A percentile compares a stretch with the other conserved stretches of the same genome.
Conservation (phyloP, 2,329 filamentous ascomycete genomes). For the Talaromyces sp. region DNA sequence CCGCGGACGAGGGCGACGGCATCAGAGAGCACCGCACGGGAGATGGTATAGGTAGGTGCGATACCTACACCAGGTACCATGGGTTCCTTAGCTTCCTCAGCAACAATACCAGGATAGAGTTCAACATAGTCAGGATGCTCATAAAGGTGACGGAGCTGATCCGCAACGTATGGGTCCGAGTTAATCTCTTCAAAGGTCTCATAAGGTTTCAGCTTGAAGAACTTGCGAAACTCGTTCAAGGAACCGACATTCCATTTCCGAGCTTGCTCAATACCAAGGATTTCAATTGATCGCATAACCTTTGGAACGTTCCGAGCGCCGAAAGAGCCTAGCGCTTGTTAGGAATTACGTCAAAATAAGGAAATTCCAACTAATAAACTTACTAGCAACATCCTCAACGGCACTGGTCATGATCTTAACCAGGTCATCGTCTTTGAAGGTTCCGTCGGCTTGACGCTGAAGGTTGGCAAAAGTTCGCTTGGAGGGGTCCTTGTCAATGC, state of each 20-base stretch:
- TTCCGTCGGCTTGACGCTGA: constrained; percentile 60
- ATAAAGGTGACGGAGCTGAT: constrained; percentile 55
- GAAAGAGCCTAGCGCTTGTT: constrained; percentile 49
- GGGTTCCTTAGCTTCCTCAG: constrained; percentile 36
- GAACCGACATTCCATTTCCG: constrained; percentile 57
- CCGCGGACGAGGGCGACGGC: constrained; percentile 48
- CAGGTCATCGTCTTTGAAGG: constrained; percentile 70
- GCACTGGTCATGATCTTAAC: constrained; percentile 62
- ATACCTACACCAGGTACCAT: constrained; percentile 35
- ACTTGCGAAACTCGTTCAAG: constrained; percentile 55
- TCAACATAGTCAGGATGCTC: constrained; percentile 62
- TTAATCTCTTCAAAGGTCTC: constrained; percentile 57
- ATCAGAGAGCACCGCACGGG: constrained; percentile 40
- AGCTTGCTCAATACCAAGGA: constrained; percentile 71
- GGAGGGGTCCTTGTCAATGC: constrained; percentile 60
- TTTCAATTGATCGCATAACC: constrained; percentile 68
- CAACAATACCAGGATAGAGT: constrained; percentile 62
- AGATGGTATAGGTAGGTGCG: constrained; percentile 37
- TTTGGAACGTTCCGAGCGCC: constrained; percentile 67
- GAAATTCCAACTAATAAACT: background rate
- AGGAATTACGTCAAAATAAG: background rate
- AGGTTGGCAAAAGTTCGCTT: constrained; percentile 65
- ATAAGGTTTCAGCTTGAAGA: constrained; percentile 57
- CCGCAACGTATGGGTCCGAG: constrained; percentile 51
- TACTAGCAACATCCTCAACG: constrained; percentile 61